phyloP scores from a whole-genome alignment of 495 filamentous ascomycete genomes.

The Aspergillus hancockii region DNA sequence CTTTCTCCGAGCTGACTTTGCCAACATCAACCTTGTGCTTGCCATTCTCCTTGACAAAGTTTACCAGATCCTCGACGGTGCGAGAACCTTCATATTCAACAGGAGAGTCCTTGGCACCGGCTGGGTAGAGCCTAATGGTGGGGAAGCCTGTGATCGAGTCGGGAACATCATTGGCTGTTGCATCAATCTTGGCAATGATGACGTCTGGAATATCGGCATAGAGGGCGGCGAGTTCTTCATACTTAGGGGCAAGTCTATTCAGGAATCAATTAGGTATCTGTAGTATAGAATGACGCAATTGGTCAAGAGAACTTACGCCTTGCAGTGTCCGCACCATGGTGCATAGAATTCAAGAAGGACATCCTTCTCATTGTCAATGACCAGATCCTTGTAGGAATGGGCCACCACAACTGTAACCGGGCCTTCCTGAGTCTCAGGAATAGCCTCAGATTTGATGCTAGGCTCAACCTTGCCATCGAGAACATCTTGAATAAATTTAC shows the following conservation, averaged over 20 bases:
- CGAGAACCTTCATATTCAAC: slow-evolving; percentile 87
- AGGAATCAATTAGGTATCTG: slow-evolving; percentile 18
- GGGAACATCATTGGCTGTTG: slow-evolving; percentile 93
- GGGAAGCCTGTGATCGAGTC: slow-evolving; percentile 98
- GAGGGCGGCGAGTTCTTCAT: slow-evolving; percentile 78
- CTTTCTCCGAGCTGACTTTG: slow-evolving; percentile 44
- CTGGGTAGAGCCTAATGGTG: slow-evolving; percentile 97
- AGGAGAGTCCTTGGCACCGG: slow-evolving; percentile 80
- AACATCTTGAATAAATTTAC: slow-evolving; percentile 85
- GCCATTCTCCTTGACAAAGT: slow-evolving; percentile 94
- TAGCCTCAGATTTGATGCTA: slow-evolving; percentile 96
- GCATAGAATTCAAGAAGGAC: slow-evolving; percentile 98
- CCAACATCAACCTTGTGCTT: slow-evolving; percentile 75
- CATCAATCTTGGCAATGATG: slow-evolving; percentile 96
- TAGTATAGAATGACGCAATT: background rate
- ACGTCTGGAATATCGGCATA: slow-evolving; percentile 75
- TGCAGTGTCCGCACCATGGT: slow-evolving; percentile 99
- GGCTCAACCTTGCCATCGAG: slow-evolving; percentile 85
- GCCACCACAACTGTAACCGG: slow-evolving; percentile 88
- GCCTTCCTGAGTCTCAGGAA: slow-evolving; percentile 93
- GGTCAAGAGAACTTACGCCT: slow-evolving; percentile 57
- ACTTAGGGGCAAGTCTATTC: slow-evolving; percentile 64
- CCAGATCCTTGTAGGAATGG: slow-evolving; percentile 89
- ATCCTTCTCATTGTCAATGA: slow-evolving; percentile 93
- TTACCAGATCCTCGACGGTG: slow-evolving; percentile 89